phyloP scores from a whole-genome alignment of 2,329 filamentous ascomycete genomes.

The Colletotrichum falcatum region DNA sequence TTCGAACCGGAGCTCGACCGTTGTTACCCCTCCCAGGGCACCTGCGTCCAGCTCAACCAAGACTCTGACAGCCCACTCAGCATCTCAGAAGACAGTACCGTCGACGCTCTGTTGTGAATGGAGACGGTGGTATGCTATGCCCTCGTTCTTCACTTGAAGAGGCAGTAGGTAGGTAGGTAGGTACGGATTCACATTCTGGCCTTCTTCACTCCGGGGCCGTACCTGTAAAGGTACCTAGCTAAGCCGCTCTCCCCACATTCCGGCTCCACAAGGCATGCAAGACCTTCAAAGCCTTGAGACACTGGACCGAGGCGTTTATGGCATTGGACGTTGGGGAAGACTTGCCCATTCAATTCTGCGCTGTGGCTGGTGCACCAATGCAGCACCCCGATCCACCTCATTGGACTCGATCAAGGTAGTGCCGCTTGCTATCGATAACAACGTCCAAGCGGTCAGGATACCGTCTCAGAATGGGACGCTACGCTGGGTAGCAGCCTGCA shows the following conservation, averaged over 20 bases:
- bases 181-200: too few species aligned
- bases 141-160: not conserved
- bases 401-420: slow-evolving; percentile 25
- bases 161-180: too few species aligned
- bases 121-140: slow-evolving; percentile 19
- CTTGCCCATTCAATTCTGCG: slow-evolving; percentile 22
- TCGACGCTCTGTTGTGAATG: slow-evolving; percentile 4
- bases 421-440: slow-evolving; percentile 31
- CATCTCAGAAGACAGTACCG: slow-evolving; percentile 3
- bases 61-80: slow-evolving; percentile 1
- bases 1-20: slow-evolving; percentile 31
- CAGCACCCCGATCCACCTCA: slow-evolving; percentile 27
- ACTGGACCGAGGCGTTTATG: slow-evolving; percentile 36
- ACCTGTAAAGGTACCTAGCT: too few species aligned
- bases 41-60: not conserved
- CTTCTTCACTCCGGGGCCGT: too few species aligned
- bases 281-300: slow-evolving; percentile 5
- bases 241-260: slow-evolving; percentile 11
- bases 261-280: slow-evolving; percentile 15
- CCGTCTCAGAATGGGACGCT: slow-evolving; percentile 31
- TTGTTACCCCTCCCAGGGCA: not conserved
- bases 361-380: slow-evolving; percentile 35
- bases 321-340: slow-evolving; percentile 22
- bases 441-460: slow-evolving; percentile 23
- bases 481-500: slow-evolving; percentile 32